Base-by-base conservation (phyloP, 176 grass and related monocot genomes). In the Tuctoria greenei region DNA sequence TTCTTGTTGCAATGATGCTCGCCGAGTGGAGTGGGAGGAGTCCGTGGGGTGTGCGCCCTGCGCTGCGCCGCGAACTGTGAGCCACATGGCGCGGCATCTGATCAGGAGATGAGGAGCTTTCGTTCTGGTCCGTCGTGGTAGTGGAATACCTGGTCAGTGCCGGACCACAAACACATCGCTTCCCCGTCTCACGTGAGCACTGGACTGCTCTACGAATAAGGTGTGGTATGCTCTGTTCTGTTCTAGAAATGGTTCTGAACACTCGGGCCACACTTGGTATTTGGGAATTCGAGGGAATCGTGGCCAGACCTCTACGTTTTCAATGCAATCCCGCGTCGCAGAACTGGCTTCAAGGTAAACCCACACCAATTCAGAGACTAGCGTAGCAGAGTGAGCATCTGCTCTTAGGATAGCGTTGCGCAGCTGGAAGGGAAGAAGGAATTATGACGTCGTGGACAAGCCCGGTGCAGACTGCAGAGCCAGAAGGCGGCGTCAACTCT, bases 81-180 rank as follows among this genome's bases (percentile, higher is more conserved):
- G 16, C 7, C 74, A 87, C 74, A 78, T 87, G 73, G 74, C 31
- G 6, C 37, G 5, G 57, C 78, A 78, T 82, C 73, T 78, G 59
- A 20, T 45, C 50, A 61, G 72, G 55, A 7, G 72, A 10, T 54
- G 23, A 21, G 73, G 1, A 41, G 9, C 77, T 86, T 81, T 82
- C 47, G 47, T 51, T 20, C 16, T 7, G 14, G 42, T 47, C 66
- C 24, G 26, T 44, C 16, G 44, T 17, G 13, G 26, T 44, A 8
- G 44, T 17, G 13, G 14, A 7, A 61, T 34, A 17, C 25, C 13
- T 27, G 21, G 17, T 47, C 41, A 10, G 66, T 18, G 26, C 18
- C 15, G 45, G 68, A 52, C 46, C 68, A 51, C 45, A 70, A 10
- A 34, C 25, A 34, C 25, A 35, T 28, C 18, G 4, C 10, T 25